These are phyloP conservation scores for Aspergillus sp. DNA, from an alignment of 2,329 filamentous ascomycete species.

Conservation along the genomic window DNA sequence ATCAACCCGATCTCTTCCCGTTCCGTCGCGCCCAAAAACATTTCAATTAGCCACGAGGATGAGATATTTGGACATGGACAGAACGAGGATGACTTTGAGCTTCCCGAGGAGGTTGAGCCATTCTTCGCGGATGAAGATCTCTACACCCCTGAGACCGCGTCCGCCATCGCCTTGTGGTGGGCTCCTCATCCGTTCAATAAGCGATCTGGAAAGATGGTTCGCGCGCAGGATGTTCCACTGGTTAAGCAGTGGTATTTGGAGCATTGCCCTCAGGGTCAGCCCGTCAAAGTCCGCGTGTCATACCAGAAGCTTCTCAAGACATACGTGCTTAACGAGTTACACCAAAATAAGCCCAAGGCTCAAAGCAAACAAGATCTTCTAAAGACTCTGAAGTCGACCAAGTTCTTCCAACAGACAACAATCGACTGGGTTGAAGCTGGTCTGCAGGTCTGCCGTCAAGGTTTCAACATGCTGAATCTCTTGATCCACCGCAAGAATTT, in stretches of 20 bases:
- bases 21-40: conserved; percentile 89
- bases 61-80: conserved; percentile 83
- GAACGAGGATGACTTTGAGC: conserved; percentile 78
- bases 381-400: conserved; percentile 87
- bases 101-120: conserved; percentile 77
- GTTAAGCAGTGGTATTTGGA: conserved; percentile 99
- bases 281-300: conserved; percentile 95
- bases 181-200: conserved; percentile 94
- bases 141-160: conserved; percentile 83
- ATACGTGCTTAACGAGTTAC: conserved; percentile 92
- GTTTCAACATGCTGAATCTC: conserved; percentile 98
- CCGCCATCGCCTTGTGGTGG: conserved; percentile 96
- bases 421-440: conserved; percentile 99
- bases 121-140: conserved; percentile 89
- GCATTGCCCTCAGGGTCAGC: conserved; percentile 85
- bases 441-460: conserved; percentile 94
- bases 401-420: conserved; percentile 99
- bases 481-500: conserved; percentile 98
- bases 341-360: conserved; percentile 93
- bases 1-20: conserved; percentile 97
- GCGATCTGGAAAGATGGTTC: conserved; percentile 91
- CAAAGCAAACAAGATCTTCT: conserved; percentile 93
- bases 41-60: conserved; percentile 90
- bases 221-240: conserved; percentile 92
- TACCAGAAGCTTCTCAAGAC: conserved; percentile 98